Conservation (phyloP, 306 rosid species). For the Citrullus mucosospermus region DNA sequence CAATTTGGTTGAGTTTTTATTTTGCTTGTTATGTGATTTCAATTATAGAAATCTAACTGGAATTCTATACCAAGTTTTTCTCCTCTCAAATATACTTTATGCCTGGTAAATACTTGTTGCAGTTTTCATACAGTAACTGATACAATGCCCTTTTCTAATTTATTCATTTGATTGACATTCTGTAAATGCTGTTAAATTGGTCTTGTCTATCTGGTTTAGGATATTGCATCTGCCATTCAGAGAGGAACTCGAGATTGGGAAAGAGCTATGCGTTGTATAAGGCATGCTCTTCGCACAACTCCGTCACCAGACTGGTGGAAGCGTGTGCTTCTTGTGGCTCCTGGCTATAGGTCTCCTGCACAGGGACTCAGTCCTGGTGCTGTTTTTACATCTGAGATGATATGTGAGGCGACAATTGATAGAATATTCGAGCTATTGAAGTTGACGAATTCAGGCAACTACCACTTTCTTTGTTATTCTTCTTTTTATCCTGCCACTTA, state of each 20-base stretch:
- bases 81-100: background rate
- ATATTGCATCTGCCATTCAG: conserved; percentile 68
- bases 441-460: conserved; percentile 81
- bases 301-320: conserved; percentile 99
- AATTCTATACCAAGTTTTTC: background rate
- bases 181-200: conserved; percentile 12
- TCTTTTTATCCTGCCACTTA: background rate
- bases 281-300: conserved; percentile 84
- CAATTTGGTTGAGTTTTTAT: background rate
- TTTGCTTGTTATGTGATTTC: background rate
- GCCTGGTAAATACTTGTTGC: background rate
- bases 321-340: conserved; percentile 84
- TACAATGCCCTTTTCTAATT: background rate
- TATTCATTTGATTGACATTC: conserved; percentile 12
- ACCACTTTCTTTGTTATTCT: conserved; percentile 9
- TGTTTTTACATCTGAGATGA: conserved; percentile 92
- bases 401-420: conserved; percentile 84
- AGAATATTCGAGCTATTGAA: conserved; percentile 80
- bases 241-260: conserved; percentile 98
- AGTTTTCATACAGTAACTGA: background rate
- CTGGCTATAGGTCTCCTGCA: conserved; percentile 57
- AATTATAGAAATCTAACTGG: background rate
- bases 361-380: conserved; percentile 83
- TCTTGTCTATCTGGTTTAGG: conserved; percentile 36
- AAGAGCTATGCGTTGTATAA: conserved; percentile 87